These are phyloP conservation scores for Moesziomyces aphidis DNA, from an alignment of 1,284 basidiomycete species.

Conservation along the genomic window DNA sequence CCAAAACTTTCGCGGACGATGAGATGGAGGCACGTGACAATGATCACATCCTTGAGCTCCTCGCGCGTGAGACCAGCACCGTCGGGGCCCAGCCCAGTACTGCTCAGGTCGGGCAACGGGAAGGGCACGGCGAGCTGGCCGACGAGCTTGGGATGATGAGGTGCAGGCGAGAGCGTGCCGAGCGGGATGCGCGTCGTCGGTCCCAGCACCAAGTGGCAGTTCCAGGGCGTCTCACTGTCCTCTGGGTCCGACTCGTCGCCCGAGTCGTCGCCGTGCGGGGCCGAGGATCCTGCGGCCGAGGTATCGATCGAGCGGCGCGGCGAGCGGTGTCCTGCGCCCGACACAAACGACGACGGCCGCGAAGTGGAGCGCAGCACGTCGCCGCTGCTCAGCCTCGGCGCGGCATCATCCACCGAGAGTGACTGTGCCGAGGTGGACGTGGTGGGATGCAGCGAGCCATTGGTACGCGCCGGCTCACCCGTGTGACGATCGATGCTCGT, in stretches of 20 bases:
- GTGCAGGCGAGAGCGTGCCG: slow-evolving; percentile 80
- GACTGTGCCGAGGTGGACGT: slow-evolving; percentile 26
- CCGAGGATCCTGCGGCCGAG: slow-evolving; percentile 34
- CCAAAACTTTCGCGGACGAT: slow-evolving; percentile 92
- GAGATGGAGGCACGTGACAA: slow-evolving; percentile 88
- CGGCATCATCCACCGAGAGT: slow-evolving; percentile 13
- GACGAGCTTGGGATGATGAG: slow-evolving; percentile 95
- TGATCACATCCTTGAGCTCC: slow-evolving; percentile 92
- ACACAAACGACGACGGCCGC: slow-evolving; percentile 35
- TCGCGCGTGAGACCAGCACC: slow-evolving; percentile 75
- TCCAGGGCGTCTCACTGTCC: slow-evolving; percentile 95
- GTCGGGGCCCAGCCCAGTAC: slow-evolving; percentile 55
- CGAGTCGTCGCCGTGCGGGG: slow-evolving; percentile 32
- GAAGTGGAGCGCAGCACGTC: slow-evolving; percentile 19
- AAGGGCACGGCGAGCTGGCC: slow-evolving; percentile 89
- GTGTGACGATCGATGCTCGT: slow-evolving; percentile 24
- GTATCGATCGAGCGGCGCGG: slow-evolving; percentile 40
- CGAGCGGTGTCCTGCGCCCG: slow-evolving; percentile 20
- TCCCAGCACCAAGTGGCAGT: slow-evolving; percentile 73
- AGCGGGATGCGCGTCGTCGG: slow-evolving; percentile 62
- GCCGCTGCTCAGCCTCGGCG: slow-evolving; percentile 14
- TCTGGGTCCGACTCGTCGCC: slow-evolving; percentile 78
- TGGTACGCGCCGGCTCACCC: slow-evolving; percentile 26
- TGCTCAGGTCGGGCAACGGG: slow-evolving; percentile 72
- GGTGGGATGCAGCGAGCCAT: slow-evolving; percentile 9